phyloP scores from a whole-genome alignment of 805 yeast genomes.

The Brettanomyces sp. region DNA sequence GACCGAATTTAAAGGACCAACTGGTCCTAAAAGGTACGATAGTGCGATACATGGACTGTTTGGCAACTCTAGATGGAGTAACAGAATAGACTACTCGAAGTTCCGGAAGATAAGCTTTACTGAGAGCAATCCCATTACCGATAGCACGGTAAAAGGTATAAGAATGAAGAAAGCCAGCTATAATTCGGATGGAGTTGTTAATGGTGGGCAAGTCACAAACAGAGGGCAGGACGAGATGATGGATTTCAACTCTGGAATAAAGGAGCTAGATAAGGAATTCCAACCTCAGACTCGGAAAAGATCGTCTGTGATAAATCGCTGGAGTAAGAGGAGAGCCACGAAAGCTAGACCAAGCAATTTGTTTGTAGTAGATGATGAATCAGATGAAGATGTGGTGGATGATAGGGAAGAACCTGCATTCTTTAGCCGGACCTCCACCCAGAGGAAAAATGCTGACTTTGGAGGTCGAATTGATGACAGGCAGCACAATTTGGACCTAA shows the following conservation, averaged over 20 bases:
- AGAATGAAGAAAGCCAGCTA: slow-evolving; percentile 10
- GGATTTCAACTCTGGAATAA: slow-evolving; percentile 1
- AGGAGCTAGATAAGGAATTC: slow-evolving; percentile 4
- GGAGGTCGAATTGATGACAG: too few relatives aligned
- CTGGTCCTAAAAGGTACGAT: slow-evolving; percentile 1
- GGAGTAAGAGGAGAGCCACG: slow-evolving; percentile 1
- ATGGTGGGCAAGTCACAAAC: slow-evolving; percentile 1
- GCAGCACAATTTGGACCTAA: too few relatives aligned
- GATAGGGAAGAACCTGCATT: slow-evolving; percentile 3
- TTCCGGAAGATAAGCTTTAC: slow-evolving; percentile 8
- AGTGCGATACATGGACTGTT: not conserved
- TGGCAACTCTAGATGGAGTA: slow-evolving; percentile 9
- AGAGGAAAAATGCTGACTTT: too few relatives aligned
- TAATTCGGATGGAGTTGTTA: slow-evolving; percentile 6
- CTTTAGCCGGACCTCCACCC: not conserved
- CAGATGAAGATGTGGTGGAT: slow-evolving; percentile 3
- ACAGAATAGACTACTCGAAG: slow-evolving; percentile 11
- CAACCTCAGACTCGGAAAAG: not conserved
- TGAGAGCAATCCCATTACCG: slow-evolving; percentile 11
- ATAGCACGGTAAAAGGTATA: slow-evolving; percentile 13
- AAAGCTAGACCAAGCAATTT: not conserved
- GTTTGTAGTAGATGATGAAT: not conserved
- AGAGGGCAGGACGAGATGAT: slow-evolving; percentile 2
- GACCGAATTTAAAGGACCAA: not conserved
- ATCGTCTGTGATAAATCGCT: not conserved